Evolutionary conservation across 2,329 filamentous ascomycete genomes (phyloP), one percentile per base, ranked within the genome.

Genomic region (Neodidymelliopsis sp.): DNA sequence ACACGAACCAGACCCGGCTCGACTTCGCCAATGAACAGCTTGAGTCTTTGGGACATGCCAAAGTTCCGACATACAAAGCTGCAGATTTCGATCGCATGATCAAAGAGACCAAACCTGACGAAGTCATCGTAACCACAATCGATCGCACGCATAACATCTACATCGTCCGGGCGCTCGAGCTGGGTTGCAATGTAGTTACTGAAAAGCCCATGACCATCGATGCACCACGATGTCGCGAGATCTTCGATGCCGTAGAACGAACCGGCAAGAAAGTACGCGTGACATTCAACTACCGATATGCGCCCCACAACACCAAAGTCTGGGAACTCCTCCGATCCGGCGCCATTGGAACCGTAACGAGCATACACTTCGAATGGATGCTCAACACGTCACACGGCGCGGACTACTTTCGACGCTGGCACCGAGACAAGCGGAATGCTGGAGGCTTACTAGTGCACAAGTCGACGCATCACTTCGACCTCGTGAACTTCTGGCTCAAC

Each of bases 151-250:
- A 86, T 66, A 74, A 85, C 59, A 76, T 73, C 20, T 86, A 86
- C 69, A 85, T 85, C 37, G 74, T 84, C 4, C 77, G 80, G 2
- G 82, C 84, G 0, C 71, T 86, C 37, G 81, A 85, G 53, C 70
- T 84, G 1, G 83, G 83, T 12, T 83, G 82, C 59, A 78, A 81
- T 51, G 83, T 84, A 0, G 74, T 86, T n/a, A 85, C 81, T 0
- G 83, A 86, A 60, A 86, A 86, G 65, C 84, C 83, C 4, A 85
- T 86, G 83, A 86, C 84, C 0, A 81, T 85, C 57, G 82, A 86
- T 59, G 80, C 75, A 0, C 74, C 77, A 2, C 77, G 81, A 2
- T 84, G 81, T 66, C 73, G 69, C 6, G 74, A 77, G 38, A 85
- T 86, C 49, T 77, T 84, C 54, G 74, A 77, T 53, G 79, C 81